Evolutionary conservation across 257 asterid species (phyloP), one percentile per base, ranked within the genome.

Genomic region (Apocynum venetum): DNA sequence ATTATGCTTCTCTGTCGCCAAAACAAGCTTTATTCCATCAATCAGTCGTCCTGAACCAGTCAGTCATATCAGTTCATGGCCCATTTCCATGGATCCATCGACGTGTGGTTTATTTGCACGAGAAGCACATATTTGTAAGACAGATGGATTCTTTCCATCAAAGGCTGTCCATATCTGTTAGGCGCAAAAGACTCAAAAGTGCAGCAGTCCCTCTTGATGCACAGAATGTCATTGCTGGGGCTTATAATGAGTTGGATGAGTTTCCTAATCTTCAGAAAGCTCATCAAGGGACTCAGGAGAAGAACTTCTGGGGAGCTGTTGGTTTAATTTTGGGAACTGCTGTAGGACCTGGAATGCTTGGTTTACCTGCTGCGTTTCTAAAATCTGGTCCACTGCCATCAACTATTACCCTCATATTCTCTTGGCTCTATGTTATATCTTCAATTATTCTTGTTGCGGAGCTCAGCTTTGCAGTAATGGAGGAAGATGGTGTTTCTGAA

Each of bases 321-420:
- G 65, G 81, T 56, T 82, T 85, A 74, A 80, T 85, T 72, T 78
- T 82, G 25, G 86, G 88, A 41, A 82, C 88, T 3, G 84, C 86
- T 69, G 83, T 85, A 41, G 88, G 86, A 47, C 86, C 86, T 52
- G 86, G 84, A 77, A 82, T 85, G 88, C 79, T 85, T 61, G 84
- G 86, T 71, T 74, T 85, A 63, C 86, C 88, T 48, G 84, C 88
- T 43, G 77, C 75, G 35, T 82, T 84, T 65, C 75, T 85, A 64
- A 79, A 76, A 78, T 74, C 84, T 59, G 88, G 88, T 46, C 86
- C 84, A 57, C 5, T 85, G 51, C 88, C 88, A 53, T 77, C 84
- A 40, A 77, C 81, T 36, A 12, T 78, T 51, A 71, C 83, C 66
- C 78, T 85, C 40, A 41, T 85, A 72, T n/a, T 85, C 69, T 80